Percentiles rank a stretch among this genome's conserved stretches.
Conservation (phyloP, 768 basidiomycete genomes). For the Phylloporus rhodoxanthus region DNA sequence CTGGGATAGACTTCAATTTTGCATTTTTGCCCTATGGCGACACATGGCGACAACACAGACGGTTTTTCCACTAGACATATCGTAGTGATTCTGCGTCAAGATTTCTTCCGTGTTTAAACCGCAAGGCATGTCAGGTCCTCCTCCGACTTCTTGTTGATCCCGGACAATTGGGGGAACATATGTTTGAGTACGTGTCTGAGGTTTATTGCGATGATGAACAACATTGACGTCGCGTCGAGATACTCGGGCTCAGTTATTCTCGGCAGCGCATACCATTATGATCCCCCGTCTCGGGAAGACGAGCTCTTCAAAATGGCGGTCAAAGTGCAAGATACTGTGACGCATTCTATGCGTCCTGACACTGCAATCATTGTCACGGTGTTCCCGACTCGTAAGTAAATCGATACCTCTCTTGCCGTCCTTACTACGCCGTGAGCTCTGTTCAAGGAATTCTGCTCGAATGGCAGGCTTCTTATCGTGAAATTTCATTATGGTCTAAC, state of each 20-base stretch:
- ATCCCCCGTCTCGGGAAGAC: constrained; percentile 3
- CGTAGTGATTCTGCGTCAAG: constrained; percentile 10
- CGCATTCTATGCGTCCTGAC: constrained; percentile 4
- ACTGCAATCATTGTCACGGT: neutral
- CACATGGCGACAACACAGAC: constrained; percentile 25
- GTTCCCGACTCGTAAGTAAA: constrained; percentile 5
- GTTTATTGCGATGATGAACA: neutral
- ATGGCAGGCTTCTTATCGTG: too few species aligned
- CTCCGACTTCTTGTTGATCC: constrained; percentile 27
- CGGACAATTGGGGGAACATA: constrained; percentile 26
- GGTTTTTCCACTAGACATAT: constrained; percentile 22
- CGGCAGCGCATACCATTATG: constrained; percentile 8
- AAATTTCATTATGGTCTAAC: too few species aligned
- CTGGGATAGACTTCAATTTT: constrained; percentile 13
- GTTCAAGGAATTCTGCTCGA: too few species aligned
- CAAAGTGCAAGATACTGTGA: neutral
- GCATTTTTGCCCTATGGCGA: constrained; percentile 24
- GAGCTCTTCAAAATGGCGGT: constrained; percentile 1
- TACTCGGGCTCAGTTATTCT: constrained; percentile 7
- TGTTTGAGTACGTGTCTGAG: constrained; percentile 22
- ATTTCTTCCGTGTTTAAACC: constrained; percentile 21
- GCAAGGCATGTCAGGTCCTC: constrained; percentile 27
- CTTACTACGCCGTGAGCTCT: too few species aligned
- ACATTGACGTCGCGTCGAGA: neutral
- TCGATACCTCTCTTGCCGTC: too few species aligned